A percentile compares a stretch with the other conserved stretches of the same genome.
Conservation (phyloP, 2,329 filamentous ascomycete genomes). For the Microcyclospora pomicola region DNA sequence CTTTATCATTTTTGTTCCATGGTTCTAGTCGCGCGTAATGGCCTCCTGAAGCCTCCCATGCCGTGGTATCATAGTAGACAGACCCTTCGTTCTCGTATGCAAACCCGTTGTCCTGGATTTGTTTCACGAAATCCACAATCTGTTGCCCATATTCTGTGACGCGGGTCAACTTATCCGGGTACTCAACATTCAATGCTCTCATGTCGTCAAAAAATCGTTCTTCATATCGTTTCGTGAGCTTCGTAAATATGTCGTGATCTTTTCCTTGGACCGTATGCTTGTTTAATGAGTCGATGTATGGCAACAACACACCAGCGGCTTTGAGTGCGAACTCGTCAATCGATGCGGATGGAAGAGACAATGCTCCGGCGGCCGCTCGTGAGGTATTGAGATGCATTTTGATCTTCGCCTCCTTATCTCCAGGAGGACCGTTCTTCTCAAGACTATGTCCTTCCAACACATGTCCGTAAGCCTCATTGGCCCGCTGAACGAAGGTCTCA, state of each 20-base stretch:
- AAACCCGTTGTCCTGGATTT: conserved; percentile 71
- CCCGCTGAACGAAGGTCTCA: conserved; percentile 34
- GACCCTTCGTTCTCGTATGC: conserved; percentile 60
- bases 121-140: conserved; percentile 73
- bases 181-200: conserved; percentile 68
- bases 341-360: conserved; percentile 23
- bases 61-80: conserved; percentile 83
- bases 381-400: conserved; percentile 73
- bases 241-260: conserved; percentile 68
- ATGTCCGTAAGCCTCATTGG: conserved; percentile 38
- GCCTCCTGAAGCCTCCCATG: conserved; percentile 75
- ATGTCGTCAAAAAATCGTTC: conserved; percentile 81
- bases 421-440: conserved; percentile 40
- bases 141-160: conserved; percentile 88
- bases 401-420: conserved; percentile 71
- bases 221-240: conserved; percentile 75
- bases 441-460: conserved; percentile 43
- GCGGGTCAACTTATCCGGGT: conserved; percentile 67
- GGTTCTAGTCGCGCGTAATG: conserved; percentile 75
- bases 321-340: conserved; percentile 39
- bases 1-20: conserved; percentile 71
- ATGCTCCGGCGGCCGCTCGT: conserved; percentile 38
- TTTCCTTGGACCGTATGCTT: conserved; percentile 43
- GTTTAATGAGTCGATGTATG: conserved; percentile 59
- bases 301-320: conserved; percentile 57